Evolutionary conservation across 2,329 filamentous ascomycete genomes (phyloP), one percentile per base, ranked within the genome.

Genomic region (Ophiocordyceps camponoti-floridani): DNA sequence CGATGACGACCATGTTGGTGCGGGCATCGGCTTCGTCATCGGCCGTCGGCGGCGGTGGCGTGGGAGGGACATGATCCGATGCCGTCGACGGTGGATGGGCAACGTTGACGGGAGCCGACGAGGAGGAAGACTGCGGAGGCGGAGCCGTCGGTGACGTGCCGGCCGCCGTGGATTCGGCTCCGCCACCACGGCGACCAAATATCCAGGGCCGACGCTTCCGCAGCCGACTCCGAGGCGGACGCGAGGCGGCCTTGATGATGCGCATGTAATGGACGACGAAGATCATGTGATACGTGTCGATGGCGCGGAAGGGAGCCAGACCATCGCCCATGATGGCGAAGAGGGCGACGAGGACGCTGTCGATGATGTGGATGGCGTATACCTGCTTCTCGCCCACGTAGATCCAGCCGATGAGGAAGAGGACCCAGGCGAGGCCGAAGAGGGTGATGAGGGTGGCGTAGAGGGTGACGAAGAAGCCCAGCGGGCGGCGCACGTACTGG

Each of bases 321-420:
- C 79, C 79, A 51, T 83, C 79, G 42, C 80, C 80, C 57, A 84
- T 77, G 48, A 84, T 62, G 44, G 74, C 78, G 50, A 84, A 84
- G 7, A 84, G 67, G 11, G 77, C 80, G 7, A 84, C 80, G 13
- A 84, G 67, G 27, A 82, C 68, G 51, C 79, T 78, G 60, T 84
- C 80, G 50, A 84, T 82, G 43, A 84, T 62, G 48, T 84, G 77
- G 52, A 83, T 75, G 35, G 74, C 60, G 49, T 84, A 89, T 4
- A 75, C 64, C 57, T 89, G 82, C 52, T 71, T 69, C 28, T 76
- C 74, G 18, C 82, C 84, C 18, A 89, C 80, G 50, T 86, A 87
- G 56, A 91, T 84, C 85, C 85, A 93, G 42, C 80, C 84, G 57
- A 94, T 94, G 45, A 93, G 66, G 62, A 89, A 91, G n/a, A 93